phyloP scores from a whole-genome alignment of 768 basidiomycete genomes.

The Lentinula raphanica region DNA sequence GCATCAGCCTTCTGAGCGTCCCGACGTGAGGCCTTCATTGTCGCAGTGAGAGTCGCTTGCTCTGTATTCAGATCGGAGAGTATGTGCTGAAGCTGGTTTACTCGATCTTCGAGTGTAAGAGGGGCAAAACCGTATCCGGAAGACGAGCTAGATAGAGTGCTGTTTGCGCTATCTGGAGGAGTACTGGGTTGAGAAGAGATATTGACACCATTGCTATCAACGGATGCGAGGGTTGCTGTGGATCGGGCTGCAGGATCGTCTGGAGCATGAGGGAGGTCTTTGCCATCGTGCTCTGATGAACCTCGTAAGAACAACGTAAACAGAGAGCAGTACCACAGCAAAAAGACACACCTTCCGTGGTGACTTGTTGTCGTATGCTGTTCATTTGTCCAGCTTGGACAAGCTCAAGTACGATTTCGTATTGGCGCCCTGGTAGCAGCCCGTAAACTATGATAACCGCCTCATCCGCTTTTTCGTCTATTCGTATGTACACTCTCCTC shows the following conservation, averaged over 20 bases:
- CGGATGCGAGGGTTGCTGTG: neutral
- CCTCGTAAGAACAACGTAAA: neutral
- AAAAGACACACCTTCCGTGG: constrained; percentile 50
- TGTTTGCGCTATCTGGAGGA: constrained; percentile 23
- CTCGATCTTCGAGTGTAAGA: constrained; percentile 61
- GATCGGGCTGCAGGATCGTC: neutral
- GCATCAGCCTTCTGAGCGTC: constrained; percentile 84
- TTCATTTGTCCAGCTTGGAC: constrained; percentile 52
- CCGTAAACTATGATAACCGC: constrained; percentile 90
- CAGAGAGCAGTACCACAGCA: neutral
- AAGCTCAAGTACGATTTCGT: constrained; percentile 82
- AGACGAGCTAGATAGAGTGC: constrained; percentile 15
- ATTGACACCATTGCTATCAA: constrained; percentile 18
- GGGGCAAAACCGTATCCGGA: constrained; percentile 20
- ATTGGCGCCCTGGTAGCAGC: constrained; percentile 81
- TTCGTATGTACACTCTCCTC: constrained; percentile 73
- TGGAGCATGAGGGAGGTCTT: constrained; percentile 9
- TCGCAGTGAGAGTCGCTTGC: constrained; percentile 57
- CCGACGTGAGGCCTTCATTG: constrained; percentile 73
- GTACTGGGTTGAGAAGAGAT: constrained; percentile 28
- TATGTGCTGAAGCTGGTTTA: constrained; percentile 59
- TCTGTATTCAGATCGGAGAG: constrained; percentile 62
- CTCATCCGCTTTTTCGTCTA: constrained; percentile 78
- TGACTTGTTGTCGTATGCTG: constrained; percentile 55
- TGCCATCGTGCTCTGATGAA: constrained; percentile 19